Evolutionary conservation across 306 rosid genomes (phyloP).

Genomic region (Citrullus mucosospermus): DNA sequence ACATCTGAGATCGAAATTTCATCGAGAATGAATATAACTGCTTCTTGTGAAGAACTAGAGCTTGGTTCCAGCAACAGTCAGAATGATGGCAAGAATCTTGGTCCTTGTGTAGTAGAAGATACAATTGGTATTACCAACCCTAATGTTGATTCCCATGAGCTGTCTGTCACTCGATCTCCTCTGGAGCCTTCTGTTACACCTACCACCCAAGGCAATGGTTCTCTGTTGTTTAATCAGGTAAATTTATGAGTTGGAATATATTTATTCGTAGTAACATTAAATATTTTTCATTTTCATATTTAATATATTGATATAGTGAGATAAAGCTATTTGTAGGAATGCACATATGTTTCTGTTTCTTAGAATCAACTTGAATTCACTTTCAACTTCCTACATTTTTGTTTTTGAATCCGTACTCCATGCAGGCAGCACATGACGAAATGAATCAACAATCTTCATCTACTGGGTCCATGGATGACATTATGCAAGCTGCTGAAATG

Average conservation of each 20-base stretch:
- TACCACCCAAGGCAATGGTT: not conserved
- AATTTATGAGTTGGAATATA: not conserved
- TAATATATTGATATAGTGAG: not conserved
- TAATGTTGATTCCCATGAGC: conserved; percentile 19
- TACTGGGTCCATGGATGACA: conserved; percentile 7
- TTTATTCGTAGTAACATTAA: not conserved
- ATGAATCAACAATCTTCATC: conserved; percentile 7
- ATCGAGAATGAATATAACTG: conserved; percentile 3
- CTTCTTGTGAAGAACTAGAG: conserved; percentile 18
- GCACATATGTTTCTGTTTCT: not conserved
- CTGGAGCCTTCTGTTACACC: conserved; percentile 13
- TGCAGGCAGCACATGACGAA: conserved; percentile 19
- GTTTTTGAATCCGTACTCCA: not conserved
- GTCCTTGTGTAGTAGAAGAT: conserved; percentile 19
- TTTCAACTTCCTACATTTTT: not conserved
- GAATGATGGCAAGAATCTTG: conserved; percentile 8
- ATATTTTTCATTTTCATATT: not conserved
- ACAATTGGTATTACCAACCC: conserved; percentile 13
- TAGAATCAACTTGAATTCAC: not conserved
- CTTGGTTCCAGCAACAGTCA: conserved; percentile 13
- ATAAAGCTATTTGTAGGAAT: not conserved
- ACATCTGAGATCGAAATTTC: not conserved
- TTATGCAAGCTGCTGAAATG: conserved; percentile 11
- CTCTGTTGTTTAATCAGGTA: conserved; percentile 23
- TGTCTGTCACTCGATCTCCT: conserved; percentile 14